Evolutionary conservation across 805 yeast species (phyloP).

Genomic region (Zygosaccharomyces pseudorouxii): DNA sequence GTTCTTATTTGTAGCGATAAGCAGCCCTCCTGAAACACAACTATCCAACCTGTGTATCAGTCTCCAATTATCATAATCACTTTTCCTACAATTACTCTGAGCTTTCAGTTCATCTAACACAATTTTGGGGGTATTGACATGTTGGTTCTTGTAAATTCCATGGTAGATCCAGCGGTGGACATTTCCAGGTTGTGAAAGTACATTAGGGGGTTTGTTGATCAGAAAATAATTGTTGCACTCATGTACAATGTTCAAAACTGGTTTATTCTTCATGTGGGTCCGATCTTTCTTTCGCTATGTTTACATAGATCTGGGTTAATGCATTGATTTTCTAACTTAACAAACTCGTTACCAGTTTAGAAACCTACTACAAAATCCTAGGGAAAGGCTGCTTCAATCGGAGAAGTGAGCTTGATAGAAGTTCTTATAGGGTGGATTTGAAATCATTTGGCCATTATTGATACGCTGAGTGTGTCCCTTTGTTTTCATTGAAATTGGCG

Average conservation of each 20-base stretch:
- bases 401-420: neutral
- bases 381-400: neutral
- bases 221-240: constrained; percentile 26
- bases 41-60: constrained; percentile 40
- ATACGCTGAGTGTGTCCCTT: neutral
- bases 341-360: constrained; percentile 1
- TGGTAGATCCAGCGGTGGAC: constrained; percentile 5
- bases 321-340: neutral
- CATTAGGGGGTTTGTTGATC: constrained; percentile 38
- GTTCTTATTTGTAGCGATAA: constrained; percentile 34
- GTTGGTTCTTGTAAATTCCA: constrained; percentile 2
- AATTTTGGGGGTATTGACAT: constrained; percentile 9
- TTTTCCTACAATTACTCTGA: neutral
- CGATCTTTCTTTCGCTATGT: neutral
- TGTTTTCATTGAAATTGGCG: constrained; percentile 19
- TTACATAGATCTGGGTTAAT: neutral
- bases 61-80: constrained; percentile 15
- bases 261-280: constrained; percentile 3
- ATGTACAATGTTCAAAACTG: constrained; percentile 8
- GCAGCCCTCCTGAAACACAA: constrained; percentile 40
- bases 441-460: too few relatives aligned
- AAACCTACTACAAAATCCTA: neutral
- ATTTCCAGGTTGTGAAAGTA: constrained; percentile 34
- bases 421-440: neutral
- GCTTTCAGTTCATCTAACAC: constrained; percentile 20